Evolutionary conservation across 2,329 filamentous ascomycete genomes (phyloP).

Genomic region (Rhinocladiella mackenziei): DNA sequence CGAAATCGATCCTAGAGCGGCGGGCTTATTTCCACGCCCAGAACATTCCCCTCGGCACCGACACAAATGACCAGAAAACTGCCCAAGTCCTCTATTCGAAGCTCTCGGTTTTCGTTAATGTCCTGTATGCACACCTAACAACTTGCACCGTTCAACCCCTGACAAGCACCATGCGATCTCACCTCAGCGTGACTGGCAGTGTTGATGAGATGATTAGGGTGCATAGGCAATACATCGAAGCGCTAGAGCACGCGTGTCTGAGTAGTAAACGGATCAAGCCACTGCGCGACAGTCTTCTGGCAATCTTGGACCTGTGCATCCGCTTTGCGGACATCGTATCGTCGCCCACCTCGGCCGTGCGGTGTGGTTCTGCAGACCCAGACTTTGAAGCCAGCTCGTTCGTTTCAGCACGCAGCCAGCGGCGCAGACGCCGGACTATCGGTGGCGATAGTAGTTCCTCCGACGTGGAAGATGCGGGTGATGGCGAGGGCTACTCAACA

Average conservation of each 20-base stretch:
- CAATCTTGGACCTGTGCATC: conserved; percentile 70
- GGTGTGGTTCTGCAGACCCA: neutral
- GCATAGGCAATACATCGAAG: conserved; percentile 61
- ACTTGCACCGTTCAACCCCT: conserved; percentile 66
- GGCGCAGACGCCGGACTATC: conserved; percentile 10
- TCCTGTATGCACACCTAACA: conserved; percentile 70
- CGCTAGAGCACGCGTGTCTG: conserved; percentile 64
- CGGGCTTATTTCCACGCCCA: conserved; percentile 38
- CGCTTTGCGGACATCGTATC: conserved; percentile 57
- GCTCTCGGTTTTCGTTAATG: conserved; percentile 73
- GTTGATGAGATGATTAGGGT: conserved; percentile 75
- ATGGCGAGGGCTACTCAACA: conserved; percentile 37
- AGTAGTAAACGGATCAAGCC: conserved; percentile 65
- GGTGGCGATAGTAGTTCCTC: conserved; percentile 16
- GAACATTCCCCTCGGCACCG: conserved; percentile 33
- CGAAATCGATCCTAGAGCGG: conserved; percentile 62
- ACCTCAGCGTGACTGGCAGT: conserved; percentile 61
- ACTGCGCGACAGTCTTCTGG: conserved; percentile 69
- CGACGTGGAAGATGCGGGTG: conserved; percentile 29
- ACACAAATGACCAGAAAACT: conserved; percentile 11
- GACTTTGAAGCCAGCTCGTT: conserved; percentile 22
- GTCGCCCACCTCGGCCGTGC: conserved; percentile 7
- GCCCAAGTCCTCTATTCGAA: conserved; percentile 55
- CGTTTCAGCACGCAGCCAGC: conserved; percentile 21
- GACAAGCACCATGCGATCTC: conserved; percentile 52